Base-by-base conservation (phyloP, 2,329 filamentous ascomycete genomes). In the Diplodia mutila region DNA sequence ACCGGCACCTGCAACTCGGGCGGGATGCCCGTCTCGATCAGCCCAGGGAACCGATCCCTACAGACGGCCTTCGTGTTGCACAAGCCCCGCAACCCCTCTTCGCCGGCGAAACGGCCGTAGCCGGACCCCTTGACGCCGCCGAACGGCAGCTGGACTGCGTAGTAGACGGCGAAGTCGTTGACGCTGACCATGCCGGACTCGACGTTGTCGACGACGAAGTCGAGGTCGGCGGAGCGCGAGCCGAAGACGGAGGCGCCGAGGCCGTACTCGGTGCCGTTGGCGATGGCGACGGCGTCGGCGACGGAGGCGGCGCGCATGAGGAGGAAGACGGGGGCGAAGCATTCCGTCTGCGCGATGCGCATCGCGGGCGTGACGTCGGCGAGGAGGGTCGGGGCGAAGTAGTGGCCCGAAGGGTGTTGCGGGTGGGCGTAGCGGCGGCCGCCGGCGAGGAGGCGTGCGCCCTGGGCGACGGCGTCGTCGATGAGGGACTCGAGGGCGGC, bases 101-200 rank as follows among this genome's bases (percentile, higher is more conserved):
- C 89, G 27, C 93, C 95, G 0, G 93, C 94, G 80, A 99, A 99
- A 2, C 94, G 86, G 1, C 95, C 95, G 77, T 98, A 98, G 0
- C 83, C 95, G 27, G 91, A 96, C 0, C 93, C 94, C 68, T 87
- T 89, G n/a, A 92, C 89, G 65, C 94, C 95, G 46, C 95, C 95
- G 79, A 99, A 99, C 0, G 95, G 95, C 48, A 99, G 82, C 80
- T 97, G 93, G 8, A 97, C 94, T 64, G 94, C 93, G 76, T 99
- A 99, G 79, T 89, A 97, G 32, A 89, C 90, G 23, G 90, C 95
- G 75, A 99, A 99, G 81, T 99, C 95, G 77, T 99, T 99, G 72
- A 99, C 87, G 27, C 93, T 89, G 0, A 98, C 92, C 91, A 97
- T 97, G 53, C 95, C 95, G 0, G 91, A 89, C 70, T 90, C 87